A percentile compares a stretch with the other conserved stretches of the same genome.
Evolutionary conservation across 176 grass and related monocot species (phyloP).

Genomic region (Ampelocalamus luodianensis): DNA sequence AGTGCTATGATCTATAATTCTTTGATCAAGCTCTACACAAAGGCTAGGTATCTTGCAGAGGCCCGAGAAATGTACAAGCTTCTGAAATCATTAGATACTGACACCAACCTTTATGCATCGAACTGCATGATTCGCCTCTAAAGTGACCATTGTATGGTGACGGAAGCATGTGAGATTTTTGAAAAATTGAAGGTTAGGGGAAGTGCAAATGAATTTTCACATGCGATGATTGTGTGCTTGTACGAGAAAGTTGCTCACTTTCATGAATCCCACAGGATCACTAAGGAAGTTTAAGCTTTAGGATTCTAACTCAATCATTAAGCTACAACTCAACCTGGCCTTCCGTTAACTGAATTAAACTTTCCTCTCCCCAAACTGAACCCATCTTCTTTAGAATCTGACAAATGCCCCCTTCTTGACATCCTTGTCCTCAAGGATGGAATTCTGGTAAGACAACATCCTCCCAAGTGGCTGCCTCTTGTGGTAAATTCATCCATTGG

Average conservation of each 20-base stretch:
- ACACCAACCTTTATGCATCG: conserved; percentile 70
- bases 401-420: no score
- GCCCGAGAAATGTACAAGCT: conserved; percentile 68
- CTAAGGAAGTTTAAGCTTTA: conserved; percentile 72
- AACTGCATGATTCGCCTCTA: conserved; percentile 95
- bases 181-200: conserved; percentile 61
- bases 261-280: conserved; percentile 67
- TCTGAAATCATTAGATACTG: conserved; percentile 66
- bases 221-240: conserved; percentile 75
- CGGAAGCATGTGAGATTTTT: conserved; percentile 82
- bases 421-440: no score
- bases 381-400: no score
- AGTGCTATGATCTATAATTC: conserved; percentile 72
- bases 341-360: no score
- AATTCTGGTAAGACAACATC: no score
- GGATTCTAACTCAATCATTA: conserved; percentile 64
- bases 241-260: conserved; percentile 74
- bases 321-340: no score
- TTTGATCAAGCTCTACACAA: conserved; percentile 87
- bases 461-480: no score
- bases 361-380: no score
- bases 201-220: conserved; percentile 83
- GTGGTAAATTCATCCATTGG: no score
- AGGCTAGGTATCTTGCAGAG: conserved; percentile 70
- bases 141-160: conserved; percentile 79